These are phyloP conservation scores for Coelastrella sp. DNA, from an alignment of 139 green algal genomes.

Conservation along the genomic window DNA sequence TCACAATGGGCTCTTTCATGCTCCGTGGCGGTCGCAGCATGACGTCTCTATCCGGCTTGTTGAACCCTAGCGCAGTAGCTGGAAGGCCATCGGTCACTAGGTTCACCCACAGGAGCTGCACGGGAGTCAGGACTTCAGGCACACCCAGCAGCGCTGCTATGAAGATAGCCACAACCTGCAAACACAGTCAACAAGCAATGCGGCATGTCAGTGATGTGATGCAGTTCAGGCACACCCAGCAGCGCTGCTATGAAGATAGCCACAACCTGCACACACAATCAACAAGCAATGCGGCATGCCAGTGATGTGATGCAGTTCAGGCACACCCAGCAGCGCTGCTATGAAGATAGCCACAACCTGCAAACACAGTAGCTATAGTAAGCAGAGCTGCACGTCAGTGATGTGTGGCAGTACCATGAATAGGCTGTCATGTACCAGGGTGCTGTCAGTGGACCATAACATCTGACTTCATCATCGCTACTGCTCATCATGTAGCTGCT, in stretches of 20 bases:
- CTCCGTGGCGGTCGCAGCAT: conserved; percentile 77
- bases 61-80: conserved; percentile 97
- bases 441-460: no score
- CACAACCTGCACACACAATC: conserved; percentile 65
- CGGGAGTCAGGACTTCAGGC: conserved; percentile 80
- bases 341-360: conserved; percentile 94
- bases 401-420: no score
- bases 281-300: conserved; percentile 85
- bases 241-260: conserved; percentile 96
- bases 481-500: not conserved
- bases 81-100: conserved; percentile 97
- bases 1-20: conserved; percentile 87
- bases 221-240: conserved; percentile 80
- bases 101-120: conserved; percentile 98
- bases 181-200: conserved; percentile 75
- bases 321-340: conserved; percentile 88
- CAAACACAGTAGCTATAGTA: conserved; percentile 59
- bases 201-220: conserved; percentile 69
- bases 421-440: no score
- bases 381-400: conserved; percentile 83
- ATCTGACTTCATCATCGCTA: no score
- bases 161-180: conserved; percentile 92
- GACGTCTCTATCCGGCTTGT: conserved; percentile 89
- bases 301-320: conserved; percentile 63
- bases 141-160: conserved; percentile 89